These are phyloP conservation scores for Gossypium mustelinum DNA, from an alignment of 345 rosid genomes.

Conservation along the genomic window DNA sequence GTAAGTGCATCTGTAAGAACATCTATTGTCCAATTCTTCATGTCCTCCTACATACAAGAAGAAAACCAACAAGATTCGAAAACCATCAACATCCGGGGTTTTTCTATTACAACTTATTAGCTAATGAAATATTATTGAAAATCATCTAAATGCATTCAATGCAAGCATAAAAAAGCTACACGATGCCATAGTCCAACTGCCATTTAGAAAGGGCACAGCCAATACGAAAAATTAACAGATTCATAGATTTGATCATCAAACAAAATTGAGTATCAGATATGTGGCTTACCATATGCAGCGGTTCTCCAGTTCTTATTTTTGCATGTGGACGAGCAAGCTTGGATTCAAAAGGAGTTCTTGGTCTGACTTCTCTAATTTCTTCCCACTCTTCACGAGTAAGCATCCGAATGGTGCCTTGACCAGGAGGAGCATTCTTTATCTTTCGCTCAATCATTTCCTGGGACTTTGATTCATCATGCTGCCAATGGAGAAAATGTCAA, in stretches of 20 bases:
- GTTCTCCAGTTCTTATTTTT: slow-evolving; percentile 74
- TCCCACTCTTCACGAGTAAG: slow-evolving; percentile 87
- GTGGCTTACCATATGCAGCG: slow-evolving; percentile 47
- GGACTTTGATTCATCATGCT: slow-evolving; percentile 76
- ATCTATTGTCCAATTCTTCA: slow-evolving; percentile 89
- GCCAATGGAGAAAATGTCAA: slow-evolving; percentile 16
- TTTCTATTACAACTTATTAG: neutral
- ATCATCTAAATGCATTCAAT: neutral
- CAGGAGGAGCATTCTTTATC: slow-evolving; percentile 77
- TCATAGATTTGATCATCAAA: neutral
- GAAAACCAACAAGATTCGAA: neutral
- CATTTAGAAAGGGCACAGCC: neutral
- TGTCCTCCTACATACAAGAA: slow-evolving; percentile 54
- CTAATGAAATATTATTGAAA: neutral
- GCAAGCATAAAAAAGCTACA: neutral
- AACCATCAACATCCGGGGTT: neutral
- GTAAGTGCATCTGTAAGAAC: slow-evolving; percentile 71
- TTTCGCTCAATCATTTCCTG: slow-evolving; percentile 86
- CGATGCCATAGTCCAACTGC: neutral
- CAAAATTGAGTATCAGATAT: slow-evolving; percentile 3
- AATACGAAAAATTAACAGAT: slow-evolving; percentile 7
- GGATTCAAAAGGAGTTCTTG: slow-evolving; percentile 94
- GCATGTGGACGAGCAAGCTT: slow-evolving; percentile 90
- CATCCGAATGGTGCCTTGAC: slow-evolving; percentile 81
- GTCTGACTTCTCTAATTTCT: slow-evolving; percentile 75